Conservation (phyloP, 441 rosid species). For the Raphanus hybrid region DNA sequence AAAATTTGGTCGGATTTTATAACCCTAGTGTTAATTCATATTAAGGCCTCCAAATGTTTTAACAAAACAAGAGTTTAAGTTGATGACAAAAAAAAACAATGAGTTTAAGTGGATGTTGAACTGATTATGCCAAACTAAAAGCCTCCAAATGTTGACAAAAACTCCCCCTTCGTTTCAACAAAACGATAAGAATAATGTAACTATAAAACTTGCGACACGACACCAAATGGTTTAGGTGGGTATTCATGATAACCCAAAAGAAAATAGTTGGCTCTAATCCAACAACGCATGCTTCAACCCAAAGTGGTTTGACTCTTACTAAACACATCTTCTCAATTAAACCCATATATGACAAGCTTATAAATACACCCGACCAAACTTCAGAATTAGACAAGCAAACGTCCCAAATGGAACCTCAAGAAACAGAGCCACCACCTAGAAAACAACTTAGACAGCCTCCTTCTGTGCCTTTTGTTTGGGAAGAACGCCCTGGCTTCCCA, state of each 20-base stretch:
- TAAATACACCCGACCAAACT: slow-evolving; percentile 3
- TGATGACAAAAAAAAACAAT: neutral
- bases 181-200: slow-evolving; percentile 1
- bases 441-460: slow-evolving; percentile 67
- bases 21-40: neutral
- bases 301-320: slow-evolving; percentile 36
- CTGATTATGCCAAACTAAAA: neutral
- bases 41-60: neutral
- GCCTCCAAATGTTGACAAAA: neutral
- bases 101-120: neutral
- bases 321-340: slow-evolving; percentile 20
- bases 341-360: neutral
- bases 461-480: slow-evolving; percentile 87
- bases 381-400: slow-evolving; percentile 9
- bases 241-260: neutral
- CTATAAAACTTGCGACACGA: slow-evolving; percentile 31
- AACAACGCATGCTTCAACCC: slow-evolving; percentile 20
- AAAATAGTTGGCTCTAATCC: slow-evolving; percentile 34
- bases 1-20: neutral
- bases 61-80: neutral
- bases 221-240: slow-evolving; percentile 45
- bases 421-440: slow-evolving; percentile 36
- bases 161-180: neutral
- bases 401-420: slow-evolving; percentile 29
- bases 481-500: slow-evolving; percentile 77